phyloP scores from a whole-genome alignment of 2,329 filamentous ascomycete genomes.

The Phialophora tarda region DNA sequence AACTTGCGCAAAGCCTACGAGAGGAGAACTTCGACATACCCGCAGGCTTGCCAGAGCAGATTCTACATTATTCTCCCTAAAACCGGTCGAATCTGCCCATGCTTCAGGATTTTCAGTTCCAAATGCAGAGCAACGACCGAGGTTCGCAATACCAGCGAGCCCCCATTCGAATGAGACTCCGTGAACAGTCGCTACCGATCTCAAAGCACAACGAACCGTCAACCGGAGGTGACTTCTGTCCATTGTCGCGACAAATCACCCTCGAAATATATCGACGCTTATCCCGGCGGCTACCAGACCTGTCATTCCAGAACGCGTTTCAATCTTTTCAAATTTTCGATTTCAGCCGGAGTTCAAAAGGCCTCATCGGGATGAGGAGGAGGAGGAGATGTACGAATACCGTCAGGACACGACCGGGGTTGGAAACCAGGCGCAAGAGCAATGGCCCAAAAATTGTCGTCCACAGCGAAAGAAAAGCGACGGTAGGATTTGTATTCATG shows the following conservation, averaged over 20 bases:
- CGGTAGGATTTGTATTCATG: conserved; percentile 14
- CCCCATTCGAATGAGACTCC: neutral
- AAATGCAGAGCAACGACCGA: neutral
- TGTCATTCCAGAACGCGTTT: neutral
- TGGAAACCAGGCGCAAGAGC: neutral
- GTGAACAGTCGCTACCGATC: conserved; percentile 9
- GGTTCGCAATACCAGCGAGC: neutral
- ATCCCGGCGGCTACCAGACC: neutral
- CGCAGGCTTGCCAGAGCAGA: neutral
- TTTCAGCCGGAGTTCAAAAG: neutral
- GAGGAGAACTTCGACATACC: neutral
- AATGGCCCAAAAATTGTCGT: conserved; percentile 4
- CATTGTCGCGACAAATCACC: neutral
- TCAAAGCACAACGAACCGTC: neutral
- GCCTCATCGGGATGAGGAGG: neutral
- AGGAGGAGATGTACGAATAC: neutral
- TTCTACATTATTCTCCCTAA: neutral
- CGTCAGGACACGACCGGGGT: neutral
- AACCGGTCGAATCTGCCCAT: neutral
- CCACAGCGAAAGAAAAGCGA: neutral
- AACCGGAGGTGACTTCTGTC: neutral
- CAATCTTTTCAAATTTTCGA: neutral
- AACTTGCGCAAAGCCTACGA: neutral
- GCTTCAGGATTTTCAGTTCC: neutral
- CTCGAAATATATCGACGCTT: neutral